Conservation (phyloP, 106 monocot species). For the Dendrobium catenatum region DNA sequence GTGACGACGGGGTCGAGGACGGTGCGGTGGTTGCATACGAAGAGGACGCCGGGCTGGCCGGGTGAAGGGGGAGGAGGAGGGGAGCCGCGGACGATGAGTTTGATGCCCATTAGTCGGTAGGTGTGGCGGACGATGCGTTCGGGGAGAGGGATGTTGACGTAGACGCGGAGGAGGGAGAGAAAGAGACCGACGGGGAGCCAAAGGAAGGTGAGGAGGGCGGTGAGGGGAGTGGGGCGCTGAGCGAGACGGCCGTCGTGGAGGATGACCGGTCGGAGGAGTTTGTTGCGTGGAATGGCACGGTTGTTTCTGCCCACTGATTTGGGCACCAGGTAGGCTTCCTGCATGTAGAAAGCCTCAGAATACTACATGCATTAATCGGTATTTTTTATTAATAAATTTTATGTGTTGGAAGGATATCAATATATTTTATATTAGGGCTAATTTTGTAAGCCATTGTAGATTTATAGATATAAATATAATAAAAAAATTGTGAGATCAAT, state of each 20-base stretch:
- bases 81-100: constrained; percentile 31
- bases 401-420: too few species aligned
- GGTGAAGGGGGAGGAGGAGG: constrained; percentile 16
- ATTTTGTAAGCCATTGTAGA: too few species aligned
- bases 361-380: too few species aligned
- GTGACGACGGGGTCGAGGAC: constrained; percentile 62
- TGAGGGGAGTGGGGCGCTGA: constrained; percentile 41
- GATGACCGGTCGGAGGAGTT: constrained; percentile 35
- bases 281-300: neutral
- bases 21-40: constrained; percentile 78
- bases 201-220: constrained; percentile 41
- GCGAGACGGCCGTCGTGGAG: constrained; percentile 79
- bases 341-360: neutral
- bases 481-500: too few species aligned
- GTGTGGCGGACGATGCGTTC: constrained; percentile 33
- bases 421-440: too few species aligned
- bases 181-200: constrained; percentile 58
- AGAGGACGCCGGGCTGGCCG: constrained; percentile 44
- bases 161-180: constrained; percentile 39
- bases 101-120: constrained; percentile 29
- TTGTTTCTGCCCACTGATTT: neutral
- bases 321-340: constrained; percentile 24
- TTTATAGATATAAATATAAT: too few species aligned
- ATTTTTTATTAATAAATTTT: too few species aligned
- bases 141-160: constrained; percentile 40